Conservation (phyloP, 2,329 filamentous ascomycete genomes). For the Phyllosticta citriasiana region DNA sequence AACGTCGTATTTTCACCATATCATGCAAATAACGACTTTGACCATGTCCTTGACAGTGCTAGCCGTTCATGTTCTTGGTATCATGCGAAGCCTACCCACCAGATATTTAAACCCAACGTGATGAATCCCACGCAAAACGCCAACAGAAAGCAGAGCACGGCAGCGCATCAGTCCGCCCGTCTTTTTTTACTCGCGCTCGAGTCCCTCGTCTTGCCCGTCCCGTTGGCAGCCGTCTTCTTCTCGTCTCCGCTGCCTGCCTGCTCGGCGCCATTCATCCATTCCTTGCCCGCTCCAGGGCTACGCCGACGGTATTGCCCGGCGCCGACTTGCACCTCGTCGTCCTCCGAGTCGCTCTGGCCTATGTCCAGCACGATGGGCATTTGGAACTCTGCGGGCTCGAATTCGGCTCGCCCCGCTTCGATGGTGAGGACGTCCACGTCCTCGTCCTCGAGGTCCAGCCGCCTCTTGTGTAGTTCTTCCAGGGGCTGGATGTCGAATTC, state of each 20-base stretch:
- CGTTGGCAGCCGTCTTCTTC: constrained; percentile 20
- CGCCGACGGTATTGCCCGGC: constrained; percentile 78
- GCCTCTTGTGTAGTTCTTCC: constrained; percentile 84
- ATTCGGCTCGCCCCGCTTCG: constrained; percentile 50
- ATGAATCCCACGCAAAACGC: neutral
- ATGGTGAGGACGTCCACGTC: constrained; percentile 81
- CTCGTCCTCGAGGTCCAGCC: constrained; percentile 86
- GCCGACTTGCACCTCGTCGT: constrained; percentile 62
- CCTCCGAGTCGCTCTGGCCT: constrained; percentile 89
- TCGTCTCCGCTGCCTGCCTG: constrained; percentile 29
- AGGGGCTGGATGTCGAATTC: constrained; percentile 97
- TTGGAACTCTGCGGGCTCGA: constrained; percentile 55
- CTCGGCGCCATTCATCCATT: constrained; percentile 46
- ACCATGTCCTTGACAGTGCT: neutral
- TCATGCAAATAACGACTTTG: too few species aligned
- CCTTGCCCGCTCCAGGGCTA: constrained; percentile 65
- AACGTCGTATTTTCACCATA: too few species aligned
- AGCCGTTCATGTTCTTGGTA: neutral
- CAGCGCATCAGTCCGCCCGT: constrained; percentile 17
- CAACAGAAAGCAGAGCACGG: neutral
- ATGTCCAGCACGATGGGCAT: constrained; percentile 94
- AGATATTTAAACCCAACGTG: neutral
- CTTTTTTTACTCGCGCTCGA: constrained; percentile 25
- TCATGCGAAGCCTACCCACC: neutral
- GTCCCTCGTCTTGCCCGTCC: constrained; percentile 14